phyloP scores from a whole-genome alignment of 805 yeast species.

The Kuraishia floccosa region DNA sequence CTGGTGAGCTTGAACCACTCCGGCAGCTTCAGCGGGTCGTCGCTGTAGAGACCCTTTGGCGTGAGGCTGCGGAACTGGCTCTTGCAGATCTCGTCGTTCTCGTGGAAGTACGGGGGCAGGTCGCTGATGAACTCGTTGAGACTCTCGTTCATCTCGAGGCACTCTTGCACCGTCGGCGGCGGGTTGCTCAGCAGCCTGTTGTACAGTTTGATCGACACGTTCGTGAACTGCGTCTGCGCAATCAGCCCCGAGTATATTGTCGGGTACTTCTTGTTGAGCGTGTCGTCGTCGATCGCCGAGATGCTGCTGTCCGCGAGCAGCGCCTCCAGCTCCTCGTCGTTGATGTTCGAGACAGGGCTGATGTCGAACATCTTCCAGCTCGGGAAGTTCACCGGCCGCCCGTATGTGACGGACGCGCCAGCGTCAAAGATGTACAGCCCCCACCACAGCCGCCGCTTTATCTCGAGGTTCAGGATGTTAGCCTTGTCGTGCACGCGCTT shows the following conservation, averaged over 20 bases:
- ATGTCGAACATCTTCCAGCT: constrained; percentile 5
- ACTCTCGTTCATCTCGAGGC: constrained; percentile 1
- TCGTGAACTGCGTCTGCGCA: constrained; percentile 39
- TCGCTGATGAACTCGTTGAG: neutral
- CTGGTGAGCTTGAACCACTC: constrained; percentile 46
- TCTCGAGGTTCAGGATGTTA: neutral
- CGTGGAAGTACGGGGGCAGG: constrained; percentile 2
- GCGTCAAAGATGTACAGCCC: constrained; percentile 52
- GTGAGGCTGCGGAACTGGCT: constrained; percentile 12
- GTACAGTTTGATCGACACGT: constrained; percentile 35
- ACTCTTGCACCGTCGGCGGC: constrained; percentile 35
- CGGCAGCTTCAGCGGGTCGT: constrained; percentile 14
- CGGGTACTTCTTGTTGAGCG: constrained; percentile 19
- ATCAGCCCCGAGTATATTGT: constrained; percentile 50
- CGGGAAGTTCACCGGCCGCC: constrained; percentile 50
- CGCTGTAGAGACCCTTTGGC: constrained; percentile 10
- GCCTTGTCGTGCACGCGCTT: constrained; percentile 7
- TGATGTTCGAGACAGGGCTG: constrained; percentile 1
- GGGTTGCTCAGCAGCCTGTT: constrained; percentile 34
- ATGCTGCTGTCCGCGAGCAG: neutral
- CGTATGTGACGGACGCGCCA: constrained; percentile 53
- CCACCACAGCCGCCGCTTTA: constrained; percentile 51
- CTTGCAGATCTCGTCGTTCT: constrained; percentile 1
- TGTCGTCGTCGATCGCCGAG: neutral
- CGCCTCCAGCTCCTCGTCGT: constrained; percentile 2